These are phyloP conservation scores for Linnemannia schmuckeri DNA, from an alignment of 192 early-diverging fungal species.

Conservation along the genomic window DNA sequence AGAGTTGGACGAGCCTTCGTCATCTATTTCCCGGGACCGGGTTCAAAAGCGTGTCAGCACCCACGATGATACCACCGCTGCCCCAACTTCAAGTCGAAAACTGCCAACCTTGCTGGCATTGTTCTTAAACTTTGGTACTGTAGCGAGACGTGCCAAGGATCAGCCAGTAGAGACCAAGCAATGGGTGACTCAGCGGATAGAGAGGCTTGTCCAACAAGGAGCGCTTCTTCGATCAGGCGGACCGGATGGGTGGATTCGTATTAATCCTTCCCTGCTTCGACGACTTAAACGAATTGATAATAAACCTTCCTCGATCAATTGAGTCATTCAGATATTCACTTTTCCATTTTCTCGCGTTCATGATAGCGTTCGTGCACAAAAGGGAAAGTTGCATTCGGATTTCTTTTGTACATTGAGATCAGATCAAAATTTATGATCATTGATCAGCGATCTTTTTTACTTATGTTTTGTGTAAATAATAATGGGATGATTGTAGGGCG, in stretches of 20 bases:
- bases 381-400: neutral
- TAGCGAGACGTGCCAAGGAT: slow-evolving; percentile 26
- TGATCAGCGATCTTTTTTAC: neutral
- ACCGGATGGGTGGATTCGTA: slow-evolving; percentile 22
- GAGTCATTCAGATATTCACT: neutral
- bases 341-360: neutral
- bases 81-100: slow-evolving; percentile 20
- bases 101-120: slow-evolving; percentile 32
- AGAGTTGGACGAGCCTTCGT: slow-evolving; percentile 20
- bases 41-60: neutral
- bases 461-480: neutral
- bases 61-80: neutral
- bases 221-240: slow-evolving; percentile 8
- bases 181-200: slow-evolving; percentile 35
- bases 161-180: slow-evolving; percentile 23
- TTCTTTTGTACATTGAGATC: neutral
- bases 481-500: slow-evolving; percentile 29
- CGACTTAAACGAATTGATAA: slow-evolving; percentile 32
- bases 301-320: neutral
- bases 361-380: neutral
- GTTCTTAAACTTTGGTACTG: slow-evolving; percentile 39
- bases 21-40: neutral
- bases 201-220: slow-evolving; percentile 36
- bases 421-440: slow-evolving; percentile 4
- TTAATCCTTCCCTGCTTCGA: slow-evolving; percentile 34